Evolutionary conservation across 2,329 filamentous ascomycete genomes (phyloP), one percentile per base, ranked within the genome.

Genomic region (Pseudogymnoascus sp.): DNA sequence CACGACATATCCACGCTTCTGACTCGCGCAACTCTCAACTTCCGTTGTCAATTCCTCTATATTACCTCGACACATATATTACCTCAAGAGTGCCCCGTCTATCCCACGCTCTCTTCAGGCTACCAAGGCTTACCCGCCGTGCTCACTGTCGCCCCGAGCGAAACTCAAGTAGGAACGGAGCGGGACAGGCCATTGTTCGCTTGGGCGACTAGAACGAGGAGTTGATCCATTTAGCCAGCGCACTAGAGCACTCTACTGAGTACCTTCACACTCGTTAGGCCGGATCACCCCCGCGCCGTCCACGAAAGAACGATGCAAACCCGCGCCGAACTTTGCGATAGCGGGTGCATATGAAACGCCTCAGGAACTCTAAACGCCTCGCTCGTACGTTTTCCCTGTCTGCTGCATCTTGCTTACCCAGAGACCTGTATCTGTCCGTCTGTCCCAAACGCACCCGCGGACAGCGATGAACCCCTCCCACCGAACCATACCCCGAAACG

Each of bases 1-100:
- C 44, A 50, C 24, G 44, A 24, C 44, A 50, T 10, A 13, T 50
- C 13, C 21, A 29, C 24, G 41, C 44, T 50, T 50, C 44, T 50
- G 26, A 50, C 44, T 31, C 26, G 44, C 8, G 44, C n/a, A 31
- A 17, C n/a, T 31, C 26, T 8, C 44, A 17, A 13, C 26, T n/a
- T 31, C n/a, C 44, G 44, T 54, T 17, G 44, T 33, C 26, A 31
- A 54, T 17, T 54, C 44, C 13, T 54, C 44, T 5, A 29, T 50
- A 54, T 54, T 54, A 33, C 44, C 44, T 33, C 13, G 41, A 50
- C 44, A 50, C 44, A 50, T 50, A 50, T 50, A 50, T 50, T 50
- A 31, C 44, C 41, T 47, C 26, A 2, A 29, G 13, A 8, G 21
- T 47, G 11, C n/a, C 44, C 44, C 11, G 8, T 50, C 13, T 8